phyloP scores from a whole-genome alignment of 768 basidiomycete species.

The Paxillus ammoniavirescens region DNA sequence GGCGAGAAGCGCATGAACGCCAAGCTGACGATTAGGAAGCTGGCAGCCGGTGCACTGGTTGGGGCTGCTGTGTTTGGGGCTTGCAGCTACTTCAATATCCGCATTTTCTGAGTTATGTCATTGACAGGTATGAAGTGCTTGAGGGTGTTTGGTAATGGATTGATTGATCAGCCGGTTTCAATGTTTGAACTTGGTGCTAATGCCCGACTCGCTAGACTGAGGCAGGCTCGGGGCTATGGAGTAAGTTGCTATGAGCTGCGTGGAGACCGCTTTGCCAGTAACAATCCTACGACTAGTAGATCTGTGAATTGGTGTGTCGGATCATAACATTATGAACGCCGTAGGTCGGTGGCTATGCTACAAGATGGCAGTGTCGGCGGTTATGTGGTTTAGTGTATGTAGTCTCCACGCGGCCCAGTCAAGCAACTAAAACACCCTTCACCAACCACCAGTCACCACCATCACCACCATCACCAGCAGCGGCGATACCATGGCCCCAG shows the following conservation, averaged over 20 bases:
- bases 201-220: background rate
- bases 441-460: conserved; percentile 5
- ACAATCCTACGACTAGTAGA: too few relatives aligned
- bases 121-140: too few relatives aligned
- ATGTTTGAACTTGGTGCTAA: too few relatives aligned
- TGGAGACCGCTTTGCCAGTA: too few relatives aligned
- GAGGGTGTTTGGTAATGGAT: too few relatives aligned
- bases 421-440: background rate
- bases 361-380: too few relatives aligned
- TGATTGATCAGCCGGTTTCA: too few relatives aligned
- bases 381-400: too few relatives aligned
- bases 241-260: too few relatives aligned
- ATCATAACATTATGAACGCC: too few relatives aligned
- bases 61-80: conserved; percentile 5
- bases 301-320: too few relatives aligned
- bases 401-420: background rate
- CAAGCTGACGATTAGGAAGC: conserved; percentile 2
- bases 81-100: conserved; percentile 10
- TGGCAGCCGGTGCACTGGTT: conserved; percentile 4
- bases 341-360: too few relatives aligned
- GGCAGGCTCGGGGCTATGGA: background rate
- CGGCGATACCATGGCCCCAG: conserved; percentile 21
- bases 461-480: background rate
- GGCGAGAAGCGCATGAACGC: conserved; percentile 9
- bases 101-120: background rate